Base-by-base conservation (phyloP, 2,329 filamentous ascomycete species). In the Ophiocordyceps sinensis region DNA sequence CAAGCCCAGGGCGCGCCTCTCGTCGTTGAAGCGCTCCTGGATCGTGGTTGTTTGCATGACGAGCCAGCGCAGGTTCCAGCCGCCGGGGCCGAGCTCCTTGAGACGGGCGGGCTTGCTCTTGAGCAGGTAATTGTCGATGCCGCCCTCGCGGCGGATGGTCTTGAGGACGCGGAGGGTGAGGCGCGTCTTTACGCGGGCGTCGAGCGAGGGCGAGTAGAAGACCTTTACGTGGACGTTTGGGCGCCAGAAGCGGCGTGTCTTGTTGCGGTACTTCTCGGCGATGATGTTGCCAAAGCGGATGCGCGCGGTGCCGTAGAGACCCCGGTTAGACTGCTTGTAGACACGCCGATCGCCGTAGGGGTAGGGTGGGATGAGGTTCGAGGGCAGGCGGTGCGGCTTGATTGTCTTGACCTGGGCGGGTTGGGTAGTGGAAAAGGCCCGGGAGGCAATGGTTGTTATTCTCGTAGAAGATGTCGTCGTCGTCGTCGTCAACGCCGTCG, bases 61-160 rank as follows among this genome's bases (percentile, higher is more conserved):
- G 46, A 84, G 75, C 84, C 87, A 95, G 48, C 91, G 71, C 54
- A 98, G 65, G 51, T 80, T 77, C 91, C 91, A 98, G 7, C 91
- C 91, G 49, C 82, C 82, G 40, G 89, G 78, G 5, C 91, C 91
- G 43, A 98, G 68, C 61, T 94, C 85, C 66, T 80, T 84, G 55
- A 96, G 72, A 47, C 91, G 75, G 34, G 70, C 73, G 14, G 81
- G 68, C 64, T 86, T 91, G 58, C 78, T 74, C 50, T 86, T 87
- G 35, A 94, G 69, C 37, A 98, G 68, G 64, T 98, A 98, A 54
- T 87, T 79, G 61, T 98, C 91, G 48, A 98, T 70, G 8, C 91
- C 87, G 44, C 89, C 89, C 46, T 82, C 77, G 58, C 87, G 89
- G 57, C 85, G 79, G 55, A 96, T 84, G 30, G 78, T 80, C 55